Percentiles rank a stretch among this genome's conserved stretches.
Conservation (phyloP, 2,329 filamentous ascomycete species). For the Cyphellophora europaea region DNA sequence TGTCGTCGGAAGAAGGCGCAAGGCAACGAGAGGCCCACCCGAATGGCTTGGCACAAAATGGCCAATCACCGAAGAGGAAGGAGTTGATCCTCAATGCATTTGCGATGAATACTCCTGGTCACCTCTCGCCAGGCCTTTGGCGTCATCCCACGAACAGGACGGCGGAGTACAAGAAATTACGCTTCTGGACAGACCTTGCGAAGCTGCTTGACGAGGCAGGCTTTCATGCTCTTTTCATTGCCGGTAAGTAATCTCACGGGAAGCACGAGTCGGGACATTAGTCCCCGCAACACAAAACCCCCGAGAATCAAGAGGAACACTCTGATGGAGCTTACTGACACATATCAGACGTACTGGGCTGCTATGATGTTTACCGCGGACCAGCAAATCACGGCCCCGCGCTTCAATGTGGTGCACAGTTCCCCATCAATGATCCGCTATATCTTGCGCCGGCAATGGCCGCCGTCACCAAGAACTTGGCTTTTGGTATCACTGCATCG, state of each 20-base stretch:
- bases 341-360: conserved; percentile 2
- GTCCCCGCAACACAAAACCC: no score
- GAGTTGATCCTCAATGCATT: conserved; percentile 40
- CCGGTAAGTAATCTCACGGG: conserved; percentile 40
- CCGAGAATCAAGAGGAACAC: background rate
- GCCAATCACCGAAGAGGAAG: conserved; percentile 17
- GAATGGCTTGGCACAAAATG: background rate
- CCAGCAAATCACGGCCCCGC: conserved; percentile 29
- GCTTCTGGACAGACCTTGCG: conserved; percentile 39
- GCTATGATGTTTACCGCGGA: conserved; percentile 27
- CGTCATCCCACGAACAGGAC: conserved; percentile 27
- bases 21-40: background rate
- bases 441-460: conserved; percentile 56
- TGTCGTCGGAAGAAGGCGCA: background rate
- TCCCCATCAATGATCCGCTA: conserved; percentile 53
- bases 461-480: conserved; percentile 56
- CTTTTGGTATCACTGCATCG: conserved; percentile 58
- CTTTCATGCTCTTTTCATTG: conserved; percentile 43
- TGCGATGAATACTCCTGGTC: conserved; percentile 37
- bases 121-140: conserved; percentile 35
- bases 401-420: conserved; percentile 31
- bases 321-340: no score
- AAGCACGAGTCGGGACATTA: no score
- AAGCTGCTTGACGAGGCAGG: conserved; percentile 38
- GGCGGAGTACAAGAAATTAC: conserved; percentile 30